phyloP scores from a whole-genome alignment of 225 moss, liverwort and hornwort genomes.

The Antitrichia curtipendula region DNA sequence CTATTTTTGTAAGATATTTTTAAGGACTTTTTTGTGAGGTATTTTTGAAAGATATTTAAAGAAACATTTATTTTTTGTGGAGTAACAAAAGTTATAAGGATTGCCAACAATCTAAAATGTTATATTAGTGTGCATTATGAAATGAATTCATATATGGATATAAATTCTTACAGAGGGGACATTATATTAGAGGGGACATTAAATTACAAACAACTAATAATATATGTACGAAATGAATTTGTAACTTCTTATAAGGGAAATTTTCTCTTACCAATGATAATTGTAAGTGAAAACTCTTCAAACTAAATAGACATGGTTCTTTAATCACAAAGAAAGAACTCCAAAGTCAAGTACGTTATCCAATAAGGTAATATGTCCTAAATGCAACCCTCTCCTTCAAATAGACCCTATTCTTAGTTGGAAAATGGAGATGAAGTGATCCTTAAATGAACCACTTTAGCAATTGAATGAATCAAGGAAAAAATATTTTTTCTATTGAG shows the following conservation, averaged over 20 bases:
- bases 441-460: too few relatives aligned
- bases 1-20: background rate
- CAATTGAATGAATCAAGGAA: too few relatives aligned
- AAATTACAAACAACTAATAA: too few relatives aligned
- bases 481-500: too few relatives aligned
- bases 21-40: too few relatives aligned
- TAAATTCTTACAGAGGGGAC: background rate
- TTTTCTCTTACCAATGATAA: background rate
- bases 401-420: too few relatives aligned
- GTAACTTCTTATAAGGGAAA: background rate
- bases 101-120: background rate
- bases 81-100: too few relatives aligned
- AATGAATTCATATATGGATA: background rate
- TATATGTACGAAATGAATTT: background rate
- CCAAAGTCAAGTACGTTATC: background rate
- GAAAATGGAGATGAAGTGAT: too few relatives aligned
- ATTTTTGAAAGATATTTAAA: background rate
- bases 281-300: background rate
- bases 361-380: too few relatives aligned
- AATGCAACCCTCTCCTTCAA: too few relatives aligned
- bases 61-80: rapidly evolving
- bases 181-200: background rate
- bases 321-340: background rate
- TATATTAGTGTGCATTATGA: rapidly evolving
- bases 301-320: background rate